Conservation (phyloP, 495 filamentous ascomycete genomes). For the Talaromyces stipitatus region DNA sequence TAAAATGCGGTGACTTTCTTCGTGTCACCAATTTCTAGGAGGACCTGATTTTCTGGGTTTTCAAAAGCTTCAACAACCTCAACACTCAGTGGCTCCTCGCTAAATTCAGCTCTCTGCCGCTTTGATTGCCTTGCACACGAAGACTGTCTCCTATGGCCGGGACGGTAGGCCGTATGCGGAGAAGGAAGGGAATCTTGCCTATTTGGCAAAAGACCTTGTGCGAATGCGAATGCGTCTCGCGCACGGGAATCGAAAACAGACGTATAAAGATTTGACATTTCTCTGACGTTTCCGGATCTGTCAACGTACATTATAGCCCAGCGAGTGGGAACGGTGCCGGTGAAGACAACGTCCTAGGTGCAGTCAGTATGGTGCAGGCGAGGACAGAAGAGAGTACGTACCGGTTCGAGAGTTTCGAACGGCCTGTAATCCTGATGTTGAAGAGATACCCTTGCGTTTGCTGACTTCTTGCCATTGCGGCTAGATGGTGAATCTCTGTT, state of each 20-base stretch:
- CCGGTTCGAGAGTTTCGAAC: background rate
- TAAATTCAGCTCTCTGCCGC: slow-evolving; percentile 21
- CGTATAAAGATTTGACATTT: background rate
- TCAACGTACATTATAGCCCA: slow-evolving; percentile 1
- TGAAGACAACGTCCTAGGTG: background rate
- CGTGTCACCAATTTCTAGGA: slow-evolving; percentile 29
- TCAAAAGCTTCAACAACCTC: background rate
- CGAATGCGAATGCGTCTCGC: background rate
- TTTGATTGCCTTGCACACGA: slow-evolving; percentile 16
- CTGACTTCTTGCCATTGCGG: background rate
- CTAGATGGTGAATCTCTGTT: background rate
- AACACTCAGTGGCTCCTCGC: background rate
- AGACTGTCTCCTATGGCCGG: background rate
- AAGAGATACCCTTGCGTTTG: background rate
- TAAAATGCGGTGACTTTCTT: slow-evolving; percentile 31
- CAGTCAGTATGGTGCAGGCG: background rate
- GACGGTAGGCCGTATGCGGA: background rate
- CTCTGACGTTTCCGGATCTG: background rate
- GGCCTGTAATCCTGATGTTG: background rate
- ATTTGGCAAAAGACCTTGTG: background rate
- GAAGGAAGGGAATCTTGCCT: background rate
- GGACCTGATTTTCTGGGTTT: slow-evolving; percentile 19
- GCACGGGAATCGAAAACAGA: background rate
- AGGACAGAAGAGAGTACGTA: background rate
- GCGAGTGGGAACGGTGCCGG: background rate